These are phyloP conservation scores for Osmanthus fragrans DNA, from an alignment of 257 asterid species.

Conservation along the genomic window DNA sequence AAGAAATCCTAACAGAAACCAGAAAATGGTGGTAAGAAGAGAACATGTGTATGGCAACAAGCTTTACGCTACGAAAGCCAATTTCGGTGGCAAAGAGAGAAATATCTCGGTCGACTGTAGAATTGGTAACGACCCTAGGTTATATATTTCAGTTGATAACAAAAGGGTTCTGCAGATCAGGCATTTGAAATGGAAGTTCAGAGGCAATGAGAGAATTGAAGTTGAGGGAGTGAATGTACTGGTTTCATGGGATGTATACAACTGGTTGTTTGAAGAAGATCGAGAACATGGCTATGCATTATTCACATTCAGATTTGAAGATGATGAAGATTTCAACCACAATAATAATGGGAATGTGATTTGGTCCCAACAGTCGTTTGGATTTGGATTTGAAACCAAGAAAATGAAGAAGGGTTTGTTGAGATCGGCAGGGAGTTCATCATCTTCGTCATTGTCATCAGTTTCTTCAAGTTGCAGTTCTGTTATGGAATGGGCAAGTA, in stretches of 20 bases:
- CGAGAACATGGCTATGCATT: constrained; percentile 51
- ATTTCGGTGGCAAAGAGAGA: constrained; percentile 36
- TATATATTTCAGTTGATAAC: constrained; percentile 36
- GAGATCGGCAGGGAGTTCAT: constrained; percentile 36
- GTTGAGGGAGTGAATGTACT: constrained; percentile 45
- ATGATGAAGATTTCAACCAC: constrained; percentile 23
- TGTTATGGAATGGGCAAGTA: constrained; percentile 66
- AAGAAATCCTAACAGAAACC: background rate
- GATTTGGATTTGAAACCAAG: constrained; percentile 50
- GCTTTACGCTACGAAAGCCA: constrained; percentile 44
- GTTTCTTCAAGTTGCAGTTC: constrained; percentile 54
- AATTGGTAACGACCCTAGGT: constrained; percentile 38
- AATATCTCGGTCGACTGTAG: constrained; percentile 47
- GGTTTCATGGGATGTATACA: constrained; percentile 64
- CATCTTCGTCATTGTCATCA: constrained; percentile 51
- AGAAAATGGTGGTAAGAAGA: constrained; percentile 38
- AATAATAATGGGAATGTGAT: constrained; percentile 7
- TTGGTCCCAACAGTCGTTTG: constrained; percentile 41
- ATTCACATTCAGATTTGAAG: constrained; percentile 52
- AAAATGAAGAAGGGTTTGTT: constrained; percentile 38
- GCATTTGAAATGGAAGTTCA: constrained; percentile 65
- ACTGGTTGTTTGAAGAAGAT: constrained; percentile 43
- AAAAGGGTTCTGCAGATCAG: constrained; percentile 45
- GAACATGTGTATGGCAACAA: constrained; percentile 53
- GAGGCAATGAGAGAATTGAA: constrained; percentile 59